Evolutionary conservation across 2,329 filamentous ascomycete species (phyloP).

Genomic region (Clarireedia homoeocarpa): DNA sequence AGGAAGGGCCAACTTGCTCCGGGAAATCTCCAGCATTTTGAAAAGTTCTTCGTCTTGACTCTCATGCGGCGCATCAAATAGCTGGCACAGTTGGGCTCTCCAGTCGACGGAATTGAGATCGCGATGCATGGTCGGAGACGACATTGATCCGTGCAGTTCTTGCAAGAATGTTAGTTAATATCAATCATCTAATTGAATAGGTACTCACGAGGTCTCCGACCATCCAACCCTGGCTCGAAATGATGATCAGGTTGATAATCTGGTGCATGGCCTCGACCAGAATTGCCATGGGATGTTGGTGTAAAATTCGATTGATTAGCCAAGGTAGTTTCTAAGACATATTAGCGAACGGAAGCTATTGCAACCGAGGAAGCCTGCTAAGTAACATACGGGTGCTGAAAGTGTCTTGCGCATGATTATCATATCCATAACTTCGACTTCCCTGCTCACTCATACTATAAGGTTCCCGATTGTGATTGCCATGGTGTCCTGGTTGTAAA

Average conservation of each 20-base stretch:
- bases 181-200: neutral
- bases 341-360: neutral
- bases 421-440: neutral
- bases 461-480: neutral
- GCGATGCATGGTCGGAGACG: conserved; percentile 4
- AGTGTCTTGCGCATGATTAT: neutral
- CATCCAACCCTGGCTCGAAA: conserved; percentile 1
- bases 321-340: conserved; percentile 1
- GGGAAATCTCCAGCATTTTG: conserved; percentile 5
- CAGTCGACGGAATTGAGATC: conserved; percentile 2
- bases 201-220: conserved; percentile 4
- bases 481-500: neutral
- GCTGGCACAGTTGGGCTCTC: conserved; percentile 6
- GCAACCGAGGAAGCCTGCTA: neutral
- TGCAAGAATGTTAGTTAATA: neutral
- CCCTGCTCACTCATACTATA: neutral
- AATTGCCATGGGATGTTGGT: conserved; percentile 10
- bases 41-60: conserved; percentile 8
- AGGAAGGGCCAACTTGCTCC: neutral
- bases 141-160: conserved; percentile 3
- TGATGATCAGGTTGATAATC: conserved; percentile 8
- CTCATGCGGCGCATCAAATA: conserved; percentile 5
- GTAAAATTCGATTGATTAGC: conserved; percentile 6
- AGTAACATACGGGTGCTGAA: conserved; percentile 6
- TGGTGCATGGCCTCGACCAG: neutral